These are phyloP conservation scores for Haplosporangium gracile DNA, from an alignment of 192 early-diverging fungal species.

Conservation along the genomic window DNA sequence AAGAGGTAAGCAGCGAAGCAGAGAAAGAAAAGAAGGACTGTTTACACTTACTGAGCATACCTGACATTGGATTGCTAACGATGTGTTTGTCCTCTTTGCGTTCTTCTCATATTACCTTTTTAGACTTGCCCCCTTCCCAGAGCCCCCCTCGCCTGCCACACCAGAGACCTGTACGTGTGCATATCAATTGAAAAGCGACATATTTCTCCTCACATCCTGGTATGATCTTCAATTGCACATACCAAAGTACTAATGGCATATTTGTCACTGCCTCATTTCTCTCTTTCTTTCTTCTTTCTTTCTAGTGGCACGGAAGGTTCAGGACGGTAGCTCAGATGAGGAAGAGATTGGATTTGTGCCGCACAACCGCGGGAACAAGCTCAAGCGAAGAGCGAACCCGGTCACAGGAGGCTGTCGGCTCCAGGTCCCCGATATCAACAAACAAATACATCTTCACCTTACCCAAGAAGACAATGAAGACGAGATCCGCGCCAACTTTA, in stretches of 20 bases:
- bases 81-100: background rate
- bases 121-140: slow-evolving; percentile 7
- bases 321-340: slow-evolving; percentile 41
- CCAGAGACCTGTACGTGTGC: slow-evolving; percentile 1
- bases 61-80: background rate
- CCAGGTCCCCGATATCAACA: slow-evolving; percentile 53
- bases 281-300: background rate
- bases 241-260: background rate
- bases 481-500: slow-evolving; percentile 31
- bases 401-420: slow-evolving; percentile 63
- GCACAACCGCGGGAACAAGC: slow-evolving; percentile 80
- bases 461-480: slow-evolving; percentile 36
- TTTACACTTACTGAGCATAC: background rate
- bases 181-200: background rate
- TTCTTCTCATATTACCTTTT: background rate
- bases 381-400: slow-evolving; percentile 66
- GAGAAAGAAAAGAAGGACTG: background rate
- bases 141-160: background rate
- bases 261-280: background rate
- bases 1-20: slow-evolving; percentile 24
- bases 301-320: slow-evolving; percentile 35
- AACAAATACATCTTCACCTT: slow-evolving; percentile 22
- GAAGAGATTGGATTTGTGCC: slow-evolving; percentile 67
- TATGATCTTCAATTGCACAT: background rate
- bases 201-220: background rate